Evolutionary conservation across 2,329 filamentous ascomycete species (phyloP), one percentile per base, ranked within the genome.

Genomic region (Fusarium tupiense): DNA sequence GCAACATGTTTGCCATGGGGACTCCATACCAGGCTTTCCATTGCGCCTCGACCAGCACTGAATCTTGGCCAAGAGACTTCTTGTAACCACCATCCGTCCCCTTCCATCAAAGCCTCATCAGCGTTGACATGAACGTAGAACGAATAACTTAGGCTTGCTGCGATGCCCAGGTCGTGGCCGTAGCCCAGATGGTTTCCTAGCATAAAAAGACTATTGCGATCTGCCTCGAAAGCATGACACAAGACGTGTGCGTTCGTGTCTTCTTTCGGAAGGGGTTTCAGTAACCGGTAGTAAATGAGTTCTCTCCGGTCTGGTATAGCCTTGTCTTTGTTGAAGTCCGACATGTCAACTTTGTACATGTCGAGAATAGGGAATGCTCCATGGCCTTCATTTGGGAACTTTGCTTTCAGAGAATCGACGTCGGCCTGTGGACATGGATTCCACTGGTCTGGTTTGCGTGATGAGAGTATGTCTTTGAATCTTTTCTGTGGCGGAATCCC

Each of bases 321-420:
- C 53, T 82, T 84, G 1, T 71, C 81, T 14, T 78, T 76, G 73
- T 89, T 90, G 69, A 82, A 87, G 0, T 63, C 79, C 1, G 69
- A 71, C 84, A 90, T 86, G 74, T 89, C 87, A 13, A 89, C 88
- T 79, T 89, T 89, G 76, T 84, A 84, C 85, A 89, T 88, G 54
- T 88, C 85, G 6, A 89, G 80, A 2, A 84, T 80, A 13, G 88
- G 88, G 64, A 89, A 89, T 0, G 78, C 79, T 6, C 86, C 86
- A 4, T 83, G 79, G 5, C 83, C 80, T 20, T 81, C 75, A 47
- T 81, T 76, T 6, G 83, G 84, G 20, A 85, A 82, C 10, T 79
- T 59, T 3, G 78, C 76, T 6, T 83, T 80, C 29, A 86, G 54
- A 9, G 77, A 73, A 24, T 85, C 83, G 49, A 89, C 81, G 72